Base-by-base conservation (phyloP, 2,329 filamentous ascomycete genomes). In the Furcasterigmium sp. region DNA sequence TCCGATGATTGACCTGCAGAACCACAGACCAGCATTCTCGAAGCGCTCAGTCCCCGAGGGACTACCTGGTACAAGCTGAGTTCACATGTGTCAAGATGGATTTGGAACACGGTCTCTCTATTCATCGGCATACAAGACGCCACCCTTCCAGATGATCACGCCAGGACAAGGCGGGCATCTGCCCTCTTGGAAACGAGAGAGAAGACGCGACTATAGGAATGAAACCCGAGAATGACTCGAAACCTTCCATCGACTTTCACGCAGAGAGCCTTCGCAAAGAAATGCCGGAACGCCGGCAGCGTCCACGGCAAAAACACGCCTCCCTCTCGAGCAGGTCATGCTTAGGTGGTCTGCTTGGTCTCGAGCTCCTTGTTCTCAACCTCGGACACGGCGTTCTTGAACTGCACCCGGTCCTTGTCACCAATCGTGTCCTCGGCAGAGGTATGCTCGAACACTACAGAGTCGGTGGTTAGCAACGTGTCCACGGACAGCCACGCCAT, bases 391-490 rank as follows among this genome's bases (percentile, higher is more conserved):
- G 36, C 36, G 14, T 38, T 38, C 36, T 38, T 38, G 20, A n/a
- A 38, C 36, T 38, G 36, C 11, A 15, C 18, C 14, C 36, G 20
- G 20, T 38, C 36, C 20, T 26, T 26, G 19, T 38, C 36, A 23
- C 36, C 36, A 13, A 38, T 38, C 20, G 36, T 15, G 3, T 11
- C 15, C 6, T 43, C 43, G 3, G 42, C 46, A 10, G 46, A 34
- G 20, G 25, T 47, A 13, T 45, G 18, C 15, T 47, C 46, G 15
- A 47, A 47, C 19, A 47, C 46, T 47, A 43, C 38, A 23, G 17
- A 5, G 3, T n/a, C n/a, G n/a, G n/a, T n/a, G 17, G 13, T 30
- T 14, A 34, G 18, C 11, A 9, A 28, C 4, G 26, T 25, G 14
- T 25, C 21, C 14, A 23, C 9, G 20, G 20, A 25, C 20, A 2